A percentile compares a stretch with the other conserved stretches of the same genome.
Evolutionary conservation across 768 basidiomycete genomes (phyloP).

Genomic region (Mycena floridula): DNA sequence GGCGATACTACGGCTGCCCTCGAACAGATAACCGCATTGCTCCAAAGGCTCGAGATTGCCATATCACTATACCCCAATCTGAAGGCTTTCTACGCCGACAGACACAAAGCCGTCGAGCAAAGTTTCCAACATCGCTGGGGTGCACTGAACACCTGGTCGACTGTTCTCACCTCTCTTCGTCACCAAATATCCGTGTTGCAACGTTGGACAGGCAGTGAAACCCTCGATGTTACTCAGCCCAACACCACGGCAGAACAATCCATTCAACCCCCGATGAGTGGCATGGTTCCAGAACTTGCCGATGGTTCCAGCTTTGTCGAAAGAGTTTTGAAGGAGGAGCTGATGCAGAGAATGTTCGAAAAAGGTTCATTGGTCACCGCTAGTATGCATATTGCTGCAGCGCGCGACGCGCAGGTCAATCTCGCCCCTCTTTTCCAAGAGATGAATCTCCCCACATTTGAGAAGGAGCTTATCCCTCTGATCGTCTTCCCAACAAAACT

Average conservation of each 20-base stretch:
- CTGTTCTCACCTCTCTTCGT: constrained; percentile 79
- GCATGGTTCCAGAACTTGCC: constrained; percentile 38
- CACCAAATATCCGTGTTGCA: constrained; percentile 76
- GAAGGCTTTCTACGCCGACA: constrained; percentile 75
- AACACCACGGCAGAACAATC: constrained; percentile 59
- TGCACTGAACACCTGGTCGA: constrained; percentile 88
- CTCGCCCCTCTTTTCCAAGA: constrained; percentile 69
- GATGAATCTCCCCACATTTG: constrained; percentile 90
- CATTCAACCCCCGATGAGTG: constrained; percentile 25
- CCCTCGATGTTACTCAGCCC: constrained; percentile 81
- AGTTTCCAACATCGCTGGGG: constrained; percentile 80
- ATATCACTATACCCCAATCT: constrained; percentile 84
- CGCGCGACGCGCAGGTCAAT: constrained; percentile 82
- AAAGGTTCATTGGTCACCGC: constrained; percentile 85
- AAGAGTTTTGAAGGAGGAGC: constrained; percentile 90
- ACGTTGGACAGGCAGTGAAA: constrained; percentile 92
- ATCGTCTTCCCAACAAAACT: constrained; percentile 97
- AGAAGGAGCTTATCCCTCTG: constrained; percentile 81
- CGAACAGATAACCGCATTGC: constrained; percentile 55
- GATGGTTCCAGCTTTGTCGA: constrained; percentile 89
- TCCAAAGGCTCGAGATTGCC: constrained; percentile 73
- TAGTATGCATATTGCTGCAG: constrained; percentile 76
- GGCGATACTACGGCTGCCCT: constrained; percentile 41
- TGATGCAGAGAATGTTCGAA: constrained; percentile 92
- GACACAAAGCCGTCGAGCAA: constrained; percentile 57